Percentiles rank a stretch among this genome's conserved stretches.
Conservation (phyloP, 73 alveolate genomes). For the Stentor roeselii region DNA sequence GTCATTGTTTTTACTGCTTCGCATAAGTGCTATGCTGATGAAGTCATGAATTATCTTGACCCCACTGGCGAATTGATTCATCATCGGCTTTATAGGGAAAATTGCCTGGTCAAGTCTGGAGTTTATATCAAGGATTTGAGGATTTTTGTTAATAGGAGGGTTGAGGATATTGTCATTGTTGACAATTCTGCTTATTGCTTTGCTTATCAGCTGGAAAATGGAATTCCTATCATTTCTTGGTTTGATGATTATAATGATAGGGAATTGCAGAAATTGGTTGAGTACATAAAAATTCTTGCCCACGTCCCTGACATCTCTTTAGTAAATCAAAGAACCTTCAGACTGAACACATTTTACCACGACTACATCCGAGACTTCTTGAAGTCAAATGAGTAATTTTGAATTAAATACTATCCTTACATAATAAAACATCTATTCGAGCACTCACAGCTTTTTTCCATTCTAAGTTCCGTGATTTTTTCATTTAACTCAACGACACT, state of each 20-base stretch:
- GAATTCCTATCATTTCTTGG: constrained; percentile 74
- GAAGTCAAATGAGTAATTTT: no score
- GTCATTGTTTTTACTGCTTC: constrained; percentile 71
- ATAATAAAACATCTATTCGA: background rate
- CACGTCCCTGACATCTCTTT: background rate
- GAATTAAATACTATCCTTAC: no score
- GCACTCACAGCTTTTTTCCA: background rate
- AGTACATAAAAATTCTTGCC: background rate
- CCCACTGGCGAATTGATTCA: constrained; percentile 60
- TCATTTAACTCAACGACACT: background rate
- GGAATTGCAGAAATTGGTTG: constrained; percentile 31
- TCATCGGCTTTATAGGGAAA: constrained; percentile 69
- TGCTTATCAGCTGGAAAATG: constrained; percentile 67
- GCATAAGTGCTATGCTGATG: constrained; percentile 79
- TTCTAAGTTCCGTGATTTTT: background rate
- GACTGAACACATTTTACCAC: background rate
- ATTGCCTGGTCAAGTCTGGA: constrained; percentile 53
- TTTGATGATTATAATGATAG: constrained; percentile 68
- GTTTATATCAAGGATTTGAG: constrained; percentile 43
- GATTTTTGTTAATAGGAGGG: constrained; percentile 41
- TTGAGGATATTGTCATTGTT: constrained; percentile 43
- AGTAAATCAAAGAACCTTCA: background rate
- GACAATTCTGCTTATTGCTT: constrained; percentile 57
- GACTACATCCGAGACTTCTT: background rate
- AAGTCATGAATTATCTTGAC: constrained; percentile 69